Conservation (phyloP, 768 basidiomycete genomes). For the Boletus reticuloceps region DNA sequence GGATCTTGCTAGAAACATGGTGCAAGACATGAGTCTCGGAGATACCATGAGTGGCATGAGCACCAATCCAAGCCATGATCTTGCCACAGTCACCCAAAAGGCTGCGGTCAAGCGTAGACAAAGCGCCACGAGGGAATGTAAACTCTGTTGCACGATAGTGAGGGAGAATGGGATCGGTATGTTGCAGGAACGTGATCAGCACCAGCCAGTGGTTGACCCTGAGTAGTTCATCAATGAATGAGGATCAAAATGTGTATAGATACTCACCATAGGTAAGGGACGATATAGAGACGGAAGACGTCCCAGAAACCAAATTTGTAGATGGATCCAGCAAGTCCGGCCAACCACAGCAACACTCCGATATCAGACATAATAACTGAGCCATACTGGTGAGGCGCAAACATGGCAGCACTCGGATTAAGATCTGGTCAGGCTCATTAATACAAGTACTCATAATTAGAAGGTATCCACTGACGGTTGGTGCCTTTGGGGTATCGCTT, state of each 20-base stretch:
- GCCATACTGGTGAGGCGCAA: slow-evolving; percentile 70
- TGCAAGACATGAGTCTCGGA: slow-evolving; percentile 93
- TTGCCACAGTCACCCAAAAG: slow-evolving; percentile 76
- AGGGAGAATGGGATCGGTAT: slow-evolving; percentile 93
- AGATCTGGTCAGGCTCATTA: slow-evolving; percentile 52
- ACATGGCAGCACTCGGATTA: slow-evolving; percentile 74
- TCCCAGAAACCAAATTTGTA: slow-evolving; percentile 62
- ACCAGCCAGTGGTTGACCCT: slow-evolving; percentile 95
- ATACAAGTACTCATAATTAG: background rate
- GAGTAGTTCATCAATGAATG: background rate
- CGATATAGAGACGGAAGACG: slow-evolving; percentile 76
- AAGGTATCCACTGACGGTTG: slow-evolving; percentile 58
- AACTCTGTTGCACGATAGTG: slow-evolving; percentile 90
- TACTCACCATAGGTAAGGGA: slow-evolving; percentile 81
- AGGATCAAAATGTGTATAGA: background rate
- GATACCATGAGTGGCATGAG: slow-evolving; percentile 84
- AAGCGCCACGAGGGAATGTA: slow-evolving; percentile 91
- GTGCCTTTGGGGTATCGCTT: slow-evolving; percentile 70
- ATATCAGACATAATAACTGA: slow-evolving; percentile 83
- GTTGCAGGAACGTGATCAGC: slow-evolving; percentile 95
- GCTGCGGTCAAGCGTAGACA: slow-evolving; percentile 85
- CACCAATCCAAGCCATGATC: slow-evolving; percentile 83
- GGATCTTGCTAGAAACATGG: slow-evolving; percentile 93
- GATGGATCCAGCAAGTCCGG: slow-evolving; percentile 52
- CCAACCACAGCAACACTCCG: slow-evolving; percentile 75